A percentile compares a stretch with the other conserved stretches of the same genome.
phyloP scores from a whole-genome alignment of 768 basidiomycete genomes.

The Lentinula sp. region DNA sequence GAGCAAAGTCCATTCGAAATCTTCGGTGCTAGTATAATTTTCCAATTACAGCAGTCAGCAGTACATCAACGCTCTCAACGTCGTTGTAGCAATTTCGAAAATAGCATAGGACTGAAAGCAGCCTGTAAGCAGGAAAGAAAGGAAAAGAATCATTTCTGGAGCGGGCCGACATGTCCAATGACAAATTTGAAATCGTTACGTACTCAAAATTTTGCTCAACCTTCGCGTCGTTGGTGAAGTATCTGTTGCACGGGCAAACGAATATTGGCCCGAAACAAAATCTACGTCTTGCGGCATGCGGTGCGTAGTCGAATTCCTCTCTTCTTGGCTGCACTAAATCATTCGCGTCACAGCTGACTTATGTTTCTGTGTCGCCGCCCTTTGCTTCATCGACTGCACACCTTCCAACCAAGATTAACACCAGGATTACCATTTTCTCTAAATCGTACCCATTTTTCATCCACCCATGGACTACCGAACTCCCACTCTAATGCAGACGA shows the following conservation, averaged over 20 bases:
- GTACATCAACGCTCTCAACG: no score
- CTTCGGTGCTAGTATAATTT: no score
- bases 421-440: not conserved
- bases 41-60: no score
- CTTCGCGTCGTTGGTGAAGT: not conserved
- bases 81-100: no score
- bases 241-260: not conserved
- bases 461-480: not conserved
- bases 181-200: no score
- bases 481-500: not conserved
- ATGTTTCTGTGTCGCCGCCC: conserved; percentile 66
- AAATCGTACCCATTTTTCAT: not conserved
- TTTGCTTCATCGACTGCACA: conserved; percentile 43
- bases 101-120: no score
- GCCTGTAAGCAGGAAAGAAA: no score
- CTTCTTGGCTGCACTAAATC: conserved; percentile 10
- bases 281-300: conserved; percentile 44
- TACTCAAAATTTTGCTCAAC: no score
- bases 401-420: conserved; percentile 20
- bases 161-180: no score
- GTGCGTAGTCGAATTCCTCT: conserved; percentile 25
- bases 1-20: no score
- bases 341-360: conserved; percentile 46
- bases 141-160: no score
- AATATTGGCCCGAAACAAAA: not conserved